Evolutionary conservation across 2,329 filamentous ascomycete genomes (phyloP).

Genomic region (Penicillium janthinellum): DNA sequence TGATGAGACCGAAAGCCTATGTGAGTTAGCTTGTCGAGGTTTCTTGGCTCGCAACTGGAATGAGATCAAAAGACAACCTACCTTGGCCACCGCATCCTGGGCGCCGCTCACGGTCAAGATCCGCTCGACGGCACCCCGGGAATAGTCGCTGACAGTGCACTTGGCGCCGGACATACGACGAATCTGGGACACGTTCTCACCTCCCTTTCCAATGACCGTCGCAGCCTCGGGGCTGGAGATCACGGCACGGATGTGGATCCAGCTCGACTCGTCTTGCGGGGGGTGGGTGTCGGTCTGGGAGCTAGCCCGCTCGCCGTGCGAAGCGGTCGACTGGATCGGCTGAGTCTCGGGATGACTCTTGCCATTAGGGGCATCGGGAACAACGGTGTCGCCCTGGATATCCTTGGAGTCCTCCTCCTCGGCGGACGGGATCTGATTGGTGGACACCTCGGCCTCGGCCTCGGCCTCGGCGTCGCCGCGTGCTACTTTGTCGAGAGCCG

Average conservation of each 20-base stretch:
- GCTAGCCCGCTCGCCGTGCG: slow-evolving; percentile 54
- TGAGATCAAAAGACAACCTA: slow-evolving; percentile 47
- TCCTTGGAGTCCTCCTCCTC: slow-evolving; percentile 29
- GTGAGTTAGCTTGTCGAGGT: neutral
- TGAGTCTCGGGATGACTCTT: slow-evolving; percentile 59
- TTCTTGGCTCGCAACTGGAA: too few relatives aligned
- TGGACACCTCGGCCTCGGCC: slow-evolving; percentile 36
- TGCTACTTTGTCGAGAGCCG: slow-evolving; percentile 87
- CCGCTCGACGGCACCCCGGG: slow-evolving; percentile 93
- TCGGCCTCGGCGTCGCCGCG: slow-evolving; percentile 59
- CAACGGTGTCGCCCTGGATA: slow-evolving; percentile 66
- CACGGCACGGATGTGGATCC: slow-evolving; percentile 95
- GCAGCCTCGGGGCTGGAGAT: slow-evolving; percentile 97
- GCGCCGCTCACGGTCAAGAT: slow-evolving; percentile 96
- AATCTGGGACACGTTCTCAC: slow-evolving; percentile 98
- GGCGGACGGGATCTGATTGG: slow-evolving; percentile 19
- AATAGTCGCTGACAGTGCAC: slow-evolving; percentile 98
- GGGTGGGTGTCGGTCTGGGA: slow-evolving; percentile 46
- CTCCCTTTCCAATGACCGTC: slow-evolving; percentile 96
- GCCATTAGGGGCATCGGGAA: slow-evolving; percentile 63
- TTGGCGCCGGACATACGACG: slow-evolving; percentile 93
- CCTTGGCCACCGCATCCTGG: slow-evolving; percentile 96
- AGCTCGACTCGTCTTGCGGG: slow-evolving; percentile 85
- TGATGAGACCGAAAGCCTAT: slow-evolving; percentile 91
- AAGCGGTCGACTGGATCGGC: slow-evolving; percentile 60